These are phyloP conservation scores for Conoideocrella luteorostrata DNA, from an alignment of 2,329 filamentous ascomycete species.

Conservation along the genomic window DNA sequence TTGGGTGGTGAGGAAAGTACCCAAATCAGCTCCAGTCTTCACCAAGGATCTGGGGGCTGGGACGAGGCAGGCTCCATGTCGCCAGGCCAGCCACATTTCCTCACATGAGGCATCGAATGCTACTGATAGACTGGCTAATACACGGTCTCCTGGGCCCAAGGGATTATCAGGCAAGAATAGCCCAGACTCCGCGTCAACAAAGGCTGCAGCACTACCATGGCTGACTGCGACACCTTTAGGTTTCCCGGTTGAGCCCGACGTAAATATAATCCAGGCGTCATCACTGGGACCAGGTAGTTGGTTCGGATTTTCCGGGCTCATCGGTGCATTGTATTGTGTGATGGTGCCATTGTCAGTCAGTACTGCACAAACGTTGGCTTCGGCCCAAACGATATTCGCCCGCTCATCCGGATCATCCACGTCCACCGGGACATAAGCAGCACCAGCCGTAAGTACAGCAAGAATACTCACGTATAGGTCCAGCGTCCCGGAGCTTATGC, in stretches of 20 bases:
- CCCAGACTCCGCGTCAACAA: conserved; percentile 16
- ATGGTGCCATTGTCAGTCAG: conserved; percentile 11
- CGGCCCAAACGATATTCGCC: conserved; percentile 12
- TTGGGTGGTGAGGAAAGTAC: conserved; percentile 11
- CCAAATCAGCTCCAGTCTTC: conserved; percentile 14
- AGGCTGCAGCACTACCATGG: conserved; percentile 16
- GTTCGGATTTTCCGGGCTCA: neutral
- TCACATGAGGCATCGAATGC: conserved; percentile 17
- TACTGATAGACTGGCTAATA: conserved; percentile 14
- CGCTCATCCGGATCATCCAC: conserved; percentile 15
- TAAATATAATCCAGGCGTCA: conserved; percentile 18
- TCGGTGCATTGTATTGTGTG: neutral
- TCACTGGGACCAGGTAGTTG: conserved; percentile 5
- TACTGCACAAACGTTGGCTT: conserved; percentile 12
- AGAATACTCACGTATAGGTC: conserved; percentile 14
- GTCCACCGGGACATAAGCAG: conserved; percentile 15
- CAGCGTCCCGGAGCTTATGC: conserved; percentile 11
- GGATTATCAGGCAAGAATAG: conserved; percentile 11
- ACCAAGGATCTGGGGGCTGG: conserved; percentile 13
- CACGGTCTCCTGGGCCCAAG: conserved; percentile 14
- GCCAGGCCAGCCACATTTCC: conserved; percentile 17
- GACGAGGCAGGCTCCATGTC: conserved; percentile 14
- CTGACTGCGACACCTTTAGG: conserved; percentile 18
- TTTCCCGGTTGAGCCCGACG: conserved; percentile 15
- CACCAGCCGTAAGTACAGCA: conserved; percentile 10